Base-by-base conservation (phyloP, 2,329 filamentous ascomycete species). In the Chaetomium globosum region DNA sequence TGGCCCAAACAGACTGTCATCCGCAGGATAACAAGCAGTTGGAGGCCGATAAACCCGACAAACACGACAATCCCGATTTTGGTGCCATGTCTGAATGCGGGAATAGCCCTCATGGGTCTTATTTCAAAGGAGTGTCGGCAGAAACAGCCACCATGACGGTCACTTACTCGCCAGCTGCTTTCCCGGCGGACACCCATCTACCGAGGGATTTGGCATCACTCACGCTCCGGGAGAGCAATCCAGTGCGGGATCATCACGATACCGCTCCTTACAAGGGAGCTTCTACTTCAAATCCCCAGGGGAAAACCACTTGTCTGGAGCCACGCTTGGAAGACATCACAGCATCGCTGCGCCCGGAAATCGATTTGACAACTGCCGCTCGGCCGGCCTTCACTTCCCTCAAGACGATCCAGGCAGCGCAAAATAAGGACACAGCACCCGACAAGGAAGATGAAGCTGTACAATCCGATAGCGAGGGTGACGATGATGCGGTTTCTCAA, bases 181-280 rank as follows among this genome's bases (percentile, higher is more conserved):
- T 36, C 26, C 31, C 48, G 12, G 5, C 48, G n/a, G 28, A 16
- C 3, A 2, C 23, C 43, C 23, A 33, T 21, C 46, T 5, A 2
- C 55, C 33, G n/a, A 31, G 26, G 9, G 19, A n/a, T 36, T n/a
- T n/a, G 48, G 55, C 23, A 4, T 63, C 55, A 7, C 16, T 58
- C 56, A 60, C 56, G 8, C 59, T 55, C 10, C 48, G 26, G 33
- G 55, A 63, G 48, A 33, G 9, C 19, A 36, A 31, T 13, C 26
- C 48, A 5, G 21, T 21, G 28, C 48, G 21, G 16, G 28, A 6
- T 16, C 13, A 13, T 8, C 3, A 33, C 26, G 48, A 33, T 8
- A 19, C 28, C 2, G 8, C 2, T 3, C 13, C 33, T 19, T 9
- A 6, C 23, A n/a, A 53, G 7, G 8, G 2, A 33, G 48, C 46